Conservation (phyloP, 305 asterid genomes). For the Rubia tinctorum region DNA sequence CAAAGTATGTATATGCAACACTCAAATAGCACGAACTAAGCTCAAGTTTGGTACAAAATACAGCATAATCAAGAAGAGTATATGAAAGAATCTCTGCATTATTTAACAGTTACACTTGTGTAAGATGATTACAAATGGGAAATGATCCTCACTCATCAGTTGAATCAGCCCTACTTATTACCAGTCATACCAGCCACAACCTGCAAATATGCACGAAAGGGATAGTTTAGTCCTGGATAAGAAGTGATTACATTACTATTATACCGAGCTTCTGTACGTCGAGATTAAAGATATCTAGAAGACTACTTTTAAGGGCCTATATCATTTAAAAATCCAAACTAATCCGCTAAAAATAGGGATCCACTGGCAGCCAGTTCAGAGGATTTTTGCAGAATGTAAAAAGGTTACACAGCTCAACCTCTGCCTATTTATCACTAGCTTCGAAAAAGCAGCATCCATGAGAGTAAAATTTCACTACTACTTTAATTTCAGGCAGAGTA, state of each 20-base stretch:
- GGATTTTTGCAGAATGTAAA: background rate
- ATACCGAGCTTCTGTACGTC: background rate
- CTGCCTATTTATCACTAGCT: background rate
- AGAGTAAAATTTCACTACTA: background rate
- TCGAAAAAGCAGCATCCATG: background rate
- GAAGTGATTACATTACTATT: background rate
- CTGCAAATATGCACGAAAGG: conserved; percentile 29
- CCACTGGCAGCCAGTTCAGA: background rate
- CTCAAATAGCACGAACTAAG: background rate
- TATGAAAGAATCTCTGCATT: conserved; percentile 1
- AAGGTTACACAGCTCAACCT: background rate
- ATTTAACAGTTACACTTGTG: background rate
- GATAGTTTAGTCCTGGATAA: conserved; percentile 6
- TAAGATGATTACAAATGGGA: background rate
- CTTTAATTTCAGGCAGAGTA: background rate
- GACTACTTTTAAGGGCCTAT: background rate
- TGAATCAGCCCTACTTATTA: conserved; percentile 28
- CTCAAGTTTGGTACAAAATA: conserved; percentile 4
- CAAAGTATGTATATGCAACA: background rate
- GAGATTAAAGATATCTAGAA: background rate
- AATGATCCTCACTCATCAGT: background rate
- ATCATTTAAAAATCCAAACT: background rate
- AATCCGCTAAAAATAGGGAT: background rate
- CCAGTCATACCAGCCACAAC: conserved; percentile 73
- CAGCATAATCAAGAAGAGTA: background rate